Evolutionary conservation across 1,139 yeast species (phyloP), one percentile per base, ranked within the genome.

Genomic region (Candida sp.): DNA sequence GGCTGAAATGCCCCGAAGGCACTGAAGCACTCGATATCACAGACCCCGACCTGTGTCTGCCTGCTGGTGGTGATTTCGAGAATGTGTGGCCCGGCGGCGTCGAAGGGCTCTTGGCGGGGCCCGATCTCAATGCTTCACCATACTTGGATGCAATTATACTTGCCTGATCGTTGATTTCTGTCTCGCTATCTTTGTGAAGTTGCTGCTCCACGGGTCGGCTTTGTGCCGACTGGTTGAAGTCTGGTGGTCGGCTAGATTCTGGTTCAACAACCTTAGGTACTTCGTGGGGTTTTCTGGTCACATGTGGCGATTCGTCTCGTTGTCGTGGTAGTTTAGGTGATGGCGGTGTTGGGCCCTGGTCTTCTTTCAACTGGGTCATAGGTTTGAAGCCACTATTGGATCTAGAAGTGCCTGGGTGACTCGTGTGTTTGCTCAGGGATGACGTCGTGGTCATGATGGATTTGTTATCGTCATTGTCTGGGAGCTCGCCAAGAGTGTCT

Each of bases 41-140:
- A 4, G 58, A 53, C 28, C 50, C 51, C 7, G 53, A 37, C 17
- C 57, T 44, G 12, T 53, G 52, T 42, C 55, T 25, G 4, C 27
- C 8, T n/a, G 45, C 26, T 4, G 46, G 17, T 11, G 53, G 37
- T 6, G 42, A 17, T 31, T 30, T 44, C 1, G 46, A 11, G 8
- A 28, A 17, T 26, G 31, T 9, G 3, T 28, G 28, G 3, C 39
- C 33, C 7, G 25, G 31, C 28, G 49, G 30, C 8, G 42, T 12
- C 4, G 28, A 7, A 5, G 39, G 44, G 17, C 27, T 40, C 42
- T 42, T 22, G 11, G 41, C 11, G 8, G 49, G 26, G 7, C 46
- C 49, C 6, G 44, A 9, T 11, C 35, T n/a, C 40, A 52, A 40
- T 1, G 53, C 34, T 27, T 48, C 44, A 4, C 53, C 48, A 46